Evolutionary conservation across 106 monocot genomes (phyloP), one percentile per base, ranked within the genome.

Genomic region (Gastrodia elata): DNA sequence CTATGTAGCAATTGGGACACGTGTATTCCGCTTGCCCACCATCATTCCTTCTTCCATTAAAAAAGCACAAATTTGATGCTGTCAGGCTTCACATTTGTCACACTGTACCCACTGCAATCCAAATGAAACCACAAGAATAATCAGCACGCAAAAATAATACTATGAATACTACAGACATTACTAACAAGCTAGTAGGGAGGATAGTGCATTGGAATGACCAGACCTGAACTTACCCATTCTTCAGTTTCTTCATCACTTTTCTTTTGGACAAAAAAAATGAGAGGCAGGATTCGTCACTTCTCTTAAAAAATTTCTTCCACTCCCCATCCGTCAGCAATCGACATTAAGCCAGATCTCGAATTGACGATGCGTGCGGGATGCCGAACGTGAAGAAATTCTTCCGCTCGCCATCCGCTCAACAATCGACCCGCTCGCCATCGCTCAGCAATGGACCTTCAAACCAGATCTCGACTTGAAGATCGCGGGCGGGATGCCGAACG

Each of bases 71-170:
- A 98, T 98, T 73, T 98, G 97, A 82, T 98, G 97, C 52, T 98
- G 97, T 93, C 97, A 98, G 30, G 93, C 90, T 85, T 98, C 93
- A 82, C 97, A 98, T 80, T 98, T 98, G 80, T 98, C 97, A 74
- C 97, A 98, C 77, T 98, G 93, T 69, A 93, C 97, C 97, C 97
- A 98, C 97, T 98, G 78, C 37, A 81, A 72, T 67, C 18, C 67
- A 67, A 67, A 38, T 38, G 37, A 67, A 67, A 67, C 67, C 67
- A 67, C 26, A 39, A 43, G 38, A 58, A 52, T 33, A 6, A 36
- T 36, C 38, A 67, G 67, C 38, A 38, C 2, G n/a, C 67, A 38
- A 6, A 33, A 35, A 65, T 35, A 35, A 5, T 20, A 67, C n/a
- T n/a, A 22, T 2, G 52, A 52, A 52, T 22, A 22, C 22, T 6